These are phyloP conservation scores for Neopestalotiopsis clavispora DNA, from an alignment of 2,329 filamentous ascomycete species.

Conservation along the genomic window DNA sequence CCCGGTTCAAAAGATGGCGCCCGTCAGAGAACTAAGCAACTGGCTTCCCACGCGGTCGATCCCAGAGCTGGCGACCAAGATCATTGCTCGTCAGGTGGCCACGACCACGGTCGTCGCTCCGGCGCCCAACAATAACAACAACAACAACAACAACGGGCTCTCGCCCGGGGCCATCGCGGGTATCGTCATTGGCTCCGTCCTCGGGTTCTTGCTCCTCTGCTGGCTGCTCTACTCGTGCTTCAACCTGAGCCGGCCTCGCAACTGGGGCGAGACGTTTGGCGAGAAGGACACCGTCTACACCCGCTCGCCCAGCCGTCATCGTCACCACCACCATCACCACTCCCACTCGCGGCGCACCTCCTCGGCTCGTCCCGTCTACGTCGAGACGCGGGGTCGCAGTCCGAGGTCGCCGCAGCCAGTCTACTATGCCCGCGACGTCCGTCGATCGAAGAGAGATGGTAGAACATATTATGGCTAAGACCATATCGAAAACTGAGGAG, in stretches of 20 bases:
- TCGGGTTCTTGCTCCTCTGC: conserved; percentile 48
- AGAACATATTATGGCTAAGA: conserved; percentile 16
- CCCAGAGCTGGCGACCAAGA: neutral
- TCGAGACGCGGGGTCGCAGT: conserved; percentile 1
- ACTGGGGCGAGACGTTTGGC: conserved; percentile 33
- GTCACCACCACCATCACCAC: conserved; percentile 10
- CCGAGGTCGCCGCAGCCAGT: conserved; percentile 8
- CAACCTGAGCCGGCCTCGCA: conserved; percentile 39
- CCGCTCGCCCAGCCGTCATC: neutral
- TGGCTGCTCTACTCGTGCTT: conserved; percentile 53
- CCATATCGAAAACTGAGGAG: neutral
- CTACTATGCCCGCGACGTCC: conserved; percentile 11
- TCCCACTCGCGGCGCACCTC: neutral
- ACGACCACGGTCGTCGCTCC: conserved; percentile 33
- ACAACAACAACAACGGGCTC: conserved; percentile 33
- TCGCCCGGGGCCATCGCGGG: conserved; percentile 56
- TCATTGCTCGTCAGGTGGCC: conserved; percentile 28
- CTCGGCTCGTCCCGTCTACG: conserved; percentile 15
- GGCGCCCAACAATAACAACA: conserved; percentile 21
- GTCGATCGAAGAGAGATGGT: neutral
- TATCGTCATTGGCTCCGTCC: conserved; percentile 54
- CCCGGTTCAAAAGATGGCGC: neutral
- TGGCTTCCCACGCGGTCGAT: conserved; percentile 8
- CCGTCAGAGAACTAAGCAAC: neutral
- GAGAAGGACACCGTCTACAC: conserved; percentile 23